Percentiles rank a stretch among this genome's conserved stretches.
These are phyloP conservation scores for Blastobotrys raffinosifermentans DNA, from an alignment of 1,139 yeast genomes.

Conservation along the genomic window DNA sequence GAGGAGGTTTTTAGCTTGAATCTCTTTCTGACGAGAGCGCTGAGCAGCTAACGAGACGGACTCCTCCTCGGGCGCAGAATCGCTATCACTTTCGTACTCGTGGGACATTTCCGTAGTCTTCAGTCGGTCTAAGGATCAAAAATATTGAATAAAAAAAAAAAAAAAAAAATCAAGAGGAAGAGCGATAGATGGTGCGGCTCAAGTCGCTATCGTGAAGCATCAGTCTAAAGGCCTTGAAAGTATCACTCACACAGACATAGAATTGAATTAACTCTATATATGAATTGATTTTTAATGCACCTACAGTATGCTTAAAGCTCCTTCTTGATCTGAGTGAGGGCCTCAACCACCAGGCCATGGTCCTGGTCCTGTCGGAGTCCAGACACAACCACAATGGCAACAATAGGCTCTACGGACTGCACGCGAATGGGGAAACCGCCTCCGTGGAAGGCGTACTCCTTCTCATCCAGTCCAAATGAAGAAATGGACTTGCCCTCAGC, in stretches of 20 bases:
- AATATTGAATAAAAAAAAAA: too few species aligned
- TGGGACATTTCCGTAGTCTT: too few species aligned
- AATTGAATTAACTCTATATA: too few species aligned
- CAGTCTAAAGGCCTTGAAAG: too few species aligned
- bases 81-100: constrained; percentile 13
- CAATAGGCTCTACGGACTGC: constrained; percentile 40
- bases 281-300: too few species aligned
- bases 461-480: constrained; percentile 39
- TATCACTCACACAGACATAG: too few species aligned
- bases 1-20: constrained; percentile 9
- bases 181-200: too few species aligned
- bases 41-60: constrained; percentile 14
- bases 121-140: too few species aligned
- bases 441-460: constrained; percentile 56
- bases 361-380: constrained; percentile 41
- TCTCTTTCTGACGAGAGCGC: constrained; percentile 6
- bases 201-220: too few species aligned
- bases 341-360: constrained; percentile 25
- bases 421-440: constrained; percentile 56
- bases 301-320: neutral
- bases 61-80: constrained; percentile 25
- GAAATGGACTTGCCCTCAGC: constrained; percentile 28
- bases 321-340: neutral
- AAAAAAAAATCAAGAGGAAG: too few species aligned
- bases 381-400: constrained; percentile 55